Percentiles rank a stretch among this genome's conserved stretches.
Conservation (phyloP, 331 rosid genomes). For the Spiraea crenata region DNA sequence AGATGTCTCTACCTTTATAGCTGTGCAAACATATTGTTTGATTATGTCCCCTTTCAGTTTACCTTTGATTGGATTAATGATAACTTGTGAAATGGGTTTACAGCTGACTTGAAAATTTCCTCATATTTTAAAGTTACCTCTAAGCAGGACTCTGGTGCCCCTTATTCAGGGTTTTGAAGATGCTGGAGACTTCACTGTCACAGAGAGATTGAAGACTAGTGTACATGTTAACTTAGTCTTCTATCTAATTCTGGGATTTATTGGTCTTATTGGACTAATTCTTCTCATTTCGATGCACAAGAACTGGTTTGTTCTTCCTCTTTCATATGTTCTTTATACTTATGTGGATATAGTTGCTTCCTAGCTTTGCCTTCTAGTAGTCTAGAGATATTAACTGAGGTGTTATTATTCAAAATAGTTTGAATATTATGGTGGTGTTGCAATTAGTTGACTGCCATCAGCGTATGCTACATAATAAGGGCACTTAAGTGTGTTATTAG, state of each 20-base stretch:
- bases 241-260: slow-evolving; percentile 69
- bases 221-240: slow-evolving; percentile 78
- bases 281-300: slow-evolving; percentile 65
- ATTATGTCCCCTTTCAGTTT: slow-evolving; percentile 9
- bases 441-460: not conserved
- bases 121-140: slow-evolving; percentile 42
- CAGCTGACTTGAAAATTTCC: slow-evolving; percentile 34
- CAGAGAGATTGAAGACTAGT: slow-evolving; percentile 93
- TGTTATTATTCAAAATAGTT: not conserved
- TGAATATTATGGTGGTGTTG: not conserved
- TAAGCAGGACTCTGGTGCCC: slow-evolving; percentile 95
- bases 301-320: slow-evolving; percentile 54
- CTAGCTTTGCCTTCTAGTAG: slow-evolving; percentile 11
- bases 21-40: not conserved
- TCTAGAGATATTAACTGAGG: not conserved
- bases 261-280: slow-evolving; percentile 74
- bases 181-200: slow-evolving; percentile 85
- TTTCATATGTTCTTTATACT: slow-evolving; percentile 25
- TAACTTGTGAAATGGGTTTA: not conserved
- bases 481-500: not conserved
- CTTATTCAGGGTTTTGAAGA: slow-evolving; percentile 99
- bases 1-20: not conserved
- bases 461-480: not conserved
- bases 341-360: slow-evolving; percentile 14
- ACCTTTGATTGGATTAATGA: slow-evolving; percentile 5